Evolutionary conservation across 768 basidiomycete species (phyloP).

Genomic region (Austroboletus festivus): DNA sequence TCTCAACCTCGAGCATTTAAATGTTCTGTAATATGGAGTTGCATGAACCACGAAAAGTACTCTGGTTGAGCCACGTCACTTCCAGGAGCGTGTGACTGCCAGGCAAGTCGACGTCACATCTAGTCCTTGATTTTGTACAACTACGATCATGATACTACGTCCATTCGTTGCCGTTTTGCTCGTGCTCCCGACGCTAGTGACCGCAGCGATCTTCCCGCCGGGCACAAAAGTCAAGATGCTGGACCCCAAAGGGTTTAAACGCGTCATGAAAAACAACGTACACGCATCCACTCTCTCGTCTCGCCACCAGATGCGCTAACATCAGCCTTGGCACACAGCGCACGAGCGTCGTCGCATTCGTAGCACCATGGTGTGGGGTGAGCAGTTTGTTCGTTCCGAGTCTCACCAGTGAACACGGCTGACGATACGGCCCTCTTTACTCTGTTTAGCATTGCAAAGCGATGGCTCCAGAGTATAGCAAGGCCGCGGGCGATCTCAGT

Average conservation of each 20-base stretch:
- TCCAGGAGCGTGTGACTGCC: no score
- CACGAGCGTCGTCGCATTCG: slow-evolving; percentile 82
- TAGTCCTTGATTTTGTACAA: no score
- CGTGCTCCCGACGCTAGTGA: slow-evolving; percentile 35
- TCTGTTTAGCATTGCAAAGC: slow-evolving; percentile 78
- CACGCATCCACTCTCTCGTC: slow-evolving; percentile 24
- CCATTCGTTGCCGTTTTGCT: slow-evolving; percentile 17
- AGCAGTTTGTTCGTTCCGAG: slow-evolving; percentile 22
- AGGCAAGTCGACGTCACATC: no score
- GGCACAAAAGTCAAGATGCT: slow-evolving; percentile 70
- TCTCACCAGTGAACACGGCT: no score
- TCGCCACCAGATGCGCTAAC: neutral
- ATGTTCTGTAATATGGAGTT: neutral
- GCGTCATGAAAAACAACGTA: slow-evolving; percentile 74
- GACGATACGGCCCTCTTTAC: no score
- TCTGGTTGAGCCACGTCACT: slow-evolving; percentile 17
- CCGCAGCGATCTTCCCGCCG: slow-evolving; percentile 45
- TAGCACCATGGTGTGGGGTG: slow-evolving; percentile 94
- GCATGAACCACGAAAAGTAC: neutral
- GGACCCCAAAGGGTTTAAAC: slow-evolving; percentile 65
- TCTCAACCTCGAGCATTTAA: neutral
- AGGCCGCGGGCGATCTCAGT: slow-evolving; percentile 72
- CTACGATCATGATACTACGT: slow-evolving; percentile 27
- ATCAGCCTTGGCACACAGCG: slow-evolving; percentile 38
- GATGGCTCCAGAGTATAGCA: slow-evolving; percentile 81